These are phyloP conservation scores for Fusarium sp. DNA, from an alignment of 2,329 filamentous ascomycete genomes.

Conservation along the genomic window DNA sequence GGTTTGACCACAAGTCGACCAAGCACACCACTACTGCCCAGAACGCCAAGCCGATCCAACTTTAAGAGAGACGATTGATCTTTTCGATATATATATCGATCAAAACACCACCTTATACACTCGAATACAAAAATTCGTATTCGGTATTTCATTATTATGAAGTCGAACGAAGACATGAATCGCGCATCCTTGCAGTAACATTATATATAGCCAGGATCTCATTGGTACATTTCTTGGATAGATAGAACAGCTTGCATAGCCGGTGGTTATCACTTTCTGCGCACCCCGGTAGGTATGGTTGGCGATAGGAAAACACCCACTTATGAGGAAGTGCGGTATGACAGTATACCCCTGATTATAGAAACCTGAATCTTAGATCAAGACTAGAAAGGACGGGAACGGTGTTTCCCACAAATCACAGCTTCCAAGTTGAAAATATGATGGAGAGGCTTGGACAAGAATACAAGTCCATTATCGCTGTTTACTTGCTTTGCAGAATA, in stretches of 20 bases:
- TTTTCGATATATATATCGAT: not conserved
- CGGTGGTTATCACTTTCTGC: not conserved
- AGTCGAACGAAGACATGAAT: constrained; percentile 34
- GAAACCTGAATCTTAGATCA: constrained; percentile 15
- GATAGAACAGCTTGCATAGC: constrained; percentile 7
- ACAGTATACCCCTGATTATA: constrained; percentile 22
- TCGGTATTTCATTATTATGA: constrained; percentile 30
- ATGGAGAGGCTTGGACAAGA: constrained; percentile 13
- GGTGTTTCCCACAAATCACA: not conserved
- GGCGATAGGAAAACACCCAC: constrained; percentile 18
- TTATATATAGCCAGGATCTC: constrained; percentile 34
- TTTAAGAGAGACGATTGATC: constrained; percentile 51
- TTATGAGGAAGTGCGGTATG: not conserved
- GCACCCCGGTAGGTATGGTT: not conserved
- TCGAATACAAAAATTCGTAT: constrained; percentile 19
- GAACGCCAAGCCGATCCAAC: constrained; percentile 51
- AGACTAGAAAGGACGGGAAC: constrained; percentile 1
- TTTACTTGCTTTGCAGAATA: constrained; percentile 7
- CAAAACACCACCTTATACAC: not conserved
- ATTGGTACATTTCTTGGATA: constrained; percentile 36
- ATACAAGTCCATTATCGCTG: constrained; percentile 26
- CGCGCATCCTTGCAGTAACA: constrained; percentile 20
- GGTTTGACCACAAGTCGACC: constrained; percentile 59
- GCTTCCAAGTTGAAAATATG: not conserved
- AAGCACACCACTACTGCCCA: constrained; percentile 55